Percentiles rank a stretch among this genome's conserved stretches.
Evolutionary conservation across 2,329 filamentous ascomycete genomes (phyloP).

Genomic region (Beauveria varroae): DNA sequence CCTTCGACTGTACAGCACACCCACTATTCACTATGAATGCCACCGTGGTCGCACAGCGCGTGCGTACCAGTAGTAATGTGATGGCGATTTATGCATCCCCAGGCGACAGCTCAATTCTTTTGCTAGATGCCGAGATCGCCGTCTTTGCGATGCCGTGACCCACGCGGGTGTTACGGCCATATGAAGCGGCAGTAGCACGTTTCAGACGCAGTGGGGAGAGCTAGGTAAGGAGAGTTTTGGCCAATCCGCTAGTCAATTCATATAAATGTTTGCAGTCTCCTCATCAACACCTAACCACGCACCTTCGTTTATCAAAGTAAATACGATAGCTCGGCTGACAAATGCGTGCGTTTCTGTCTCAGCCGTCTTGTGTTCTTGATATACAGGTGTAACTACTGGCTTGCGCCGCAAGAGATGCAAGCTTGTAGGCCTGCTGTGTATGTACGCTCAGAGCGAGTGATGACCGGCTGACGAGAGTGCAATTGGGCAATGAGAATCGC

Average conservation of each 20-base stretch:
- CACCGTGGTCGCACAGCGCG: not conserved
- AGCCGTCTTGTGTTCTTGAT: too few relatives aligned
- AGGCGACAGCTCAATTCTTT: not conserved
- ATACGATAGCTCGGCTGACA: too few relatives aligned
- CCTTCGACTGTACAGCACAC: not conserved
- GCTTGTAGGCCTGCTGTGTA: too few relatives aligned
- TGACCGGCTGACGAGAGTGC: too few relatives aligned
- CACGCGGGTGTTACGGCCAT: not conserved
- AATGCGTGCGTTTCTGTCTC: too few relatives aligned
- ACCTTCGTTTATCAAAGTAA: too few relatives aligned
- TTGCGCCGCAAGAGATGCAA: too few relatives aligned
- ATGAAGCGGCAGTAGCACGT: slow-evolving; percentile 1
- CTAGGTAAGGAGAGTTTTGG: too few relatives aligned
- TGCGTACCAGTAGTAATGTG: not conserved
- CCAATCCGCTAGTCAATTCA: not conserved
- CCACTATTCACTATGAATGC: not conserved
- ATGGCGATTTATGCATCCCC: not conserved
- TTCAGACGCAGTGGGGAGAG: not conserved
- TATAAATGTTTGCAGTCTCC: not conserved
- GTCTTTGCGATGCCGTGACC: not conserved
- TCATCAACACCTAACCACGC: too few relatives aligned
- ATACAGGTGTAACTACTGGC: too few relatives aligned
- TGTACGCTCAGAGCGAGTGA: too few relatives aligned
- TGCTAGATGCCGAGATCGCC: not conserved
- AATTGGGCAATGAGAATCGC: too few relatives aligned